Percentiles rank a stretch among this genome's conserved stretches.
These are phyloP conservation scores for Penicillium angulare DNA, from an alignment of 495 filamentous ascomycete genomes.

Conservation along the genomic window DNA sequence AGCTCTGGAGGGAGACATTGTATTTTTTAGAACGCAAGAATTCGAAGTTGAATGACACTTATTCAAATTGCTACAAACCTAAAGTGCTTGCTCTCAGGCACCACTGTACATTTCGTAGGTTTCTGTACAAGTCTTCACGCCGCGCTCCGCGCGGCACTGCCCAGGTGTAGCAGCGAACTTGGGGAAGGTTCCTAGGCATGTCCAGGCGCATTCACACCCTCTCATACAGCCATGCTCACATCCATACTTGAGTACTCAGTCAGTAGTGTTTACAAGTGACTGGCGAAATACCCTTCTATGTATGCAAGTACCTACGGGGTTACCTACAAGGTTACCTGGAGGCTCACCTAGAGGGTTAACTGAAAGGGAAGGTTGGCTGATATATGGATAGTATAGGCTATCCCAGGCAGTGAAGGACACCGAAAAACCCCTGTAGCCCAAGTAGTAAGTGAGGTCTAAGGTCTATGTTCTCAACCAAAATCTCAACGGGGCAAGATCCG, in stretches of 20 bases:
- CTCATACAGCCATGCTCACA: background rate
- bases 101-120: no score
- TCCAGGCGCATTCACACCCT: background rate
- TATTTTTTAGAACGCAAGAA: no score
- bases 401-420: background rate
- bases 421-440: background rate
- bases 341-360: background rate
- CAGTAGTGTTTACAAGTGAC: background rate
- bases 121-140: no score
- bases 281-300: background rate
- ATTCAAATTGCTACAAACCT: no score
- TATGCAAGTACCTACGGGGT: background rate
- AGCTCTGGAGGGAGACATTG: background rate
- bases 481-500: background rate
- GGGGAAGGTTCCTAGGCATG: no score
- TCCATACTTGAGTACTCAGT: background rate
- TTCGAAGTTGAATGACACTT: no score
- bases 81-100: no score
- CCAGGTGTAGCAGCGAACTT: no score
- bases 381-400: background rate
- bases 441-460: background rate
- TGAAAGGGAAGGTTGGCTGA: background rate
- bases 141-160: no score
- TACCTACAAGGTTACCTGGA: background rate
- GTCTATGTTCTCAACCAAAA: background rate